phyloP scores from a whole-genome alignment of 1,284 basidiomycete genomes.

The Cutaneotrichosporon sp. region DNA sequence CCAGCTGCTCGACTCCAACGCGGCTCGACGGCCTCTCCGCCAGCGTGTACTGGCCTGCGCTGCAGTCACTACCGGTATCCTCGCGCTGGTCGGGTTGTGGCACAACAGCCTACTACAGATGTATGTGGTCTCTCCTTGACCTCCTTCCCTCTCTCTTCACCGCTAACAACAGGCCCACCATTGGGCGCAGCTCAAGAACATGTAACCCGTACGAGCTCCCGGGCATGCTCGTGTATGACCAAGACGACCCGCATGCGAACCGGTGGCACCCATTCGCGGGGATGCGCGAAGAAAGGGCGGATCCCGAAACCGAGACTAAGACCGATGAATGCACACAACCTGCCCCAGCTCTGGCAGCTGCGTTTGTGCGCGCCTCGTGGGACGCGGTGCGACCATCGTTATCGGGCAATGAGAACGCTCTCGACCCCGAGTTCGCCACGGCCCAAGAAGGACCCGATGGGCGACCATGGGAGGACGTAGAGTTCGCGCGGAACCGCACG shows the following conservation, averaged over 20 bases:
- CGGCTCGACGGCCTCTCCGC: too few relatives aligned
- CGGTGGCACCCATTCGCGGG: constrained; percentile 25
- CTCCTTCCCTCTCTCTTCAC: too few relatives aligned
- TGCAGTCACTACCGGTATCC: too few relatives aligned
- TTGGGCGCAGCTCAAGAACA: background rate
- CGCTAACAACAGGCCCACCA: too few relatives aligned
- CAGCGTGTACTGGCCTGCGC: too few relatives aligned
- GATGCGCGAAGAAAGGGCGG: background rate
- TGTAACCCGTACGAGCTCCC: constrained; percentile 12
- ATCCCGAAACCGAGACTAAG: background rate
- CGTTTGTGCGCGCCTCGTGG: constrained; percentile 18
- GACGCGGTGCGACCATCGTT: background rate
- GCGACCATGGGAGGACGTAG: constrained; percentile 24
- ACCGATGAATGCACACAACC: background rate
- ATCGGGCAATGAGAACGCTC: background rate
- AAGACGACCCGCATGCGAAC: constrained; percentile 18
- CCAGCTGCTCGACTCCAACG: too few relatives aligned
- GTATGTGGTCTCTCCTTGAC: too few relatives aligned
- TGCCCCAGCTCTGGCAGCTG: constrained; percentile 17
- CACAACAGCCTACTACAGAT: too few relatives aligned
- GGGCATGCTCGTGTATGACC: constrained; percentile 7
- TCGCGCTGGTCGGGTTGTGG: too few relatives aligned
- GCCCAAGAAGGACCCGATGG: constrained; percentile 14
- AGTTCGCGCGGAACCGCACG: constrained; percentile 23
- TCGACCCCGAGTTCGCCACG: constrained; percentile 6